phyloP scores from a whole-genome alignment of 129 eudicot species.

The Silybum marianum region DNA sequence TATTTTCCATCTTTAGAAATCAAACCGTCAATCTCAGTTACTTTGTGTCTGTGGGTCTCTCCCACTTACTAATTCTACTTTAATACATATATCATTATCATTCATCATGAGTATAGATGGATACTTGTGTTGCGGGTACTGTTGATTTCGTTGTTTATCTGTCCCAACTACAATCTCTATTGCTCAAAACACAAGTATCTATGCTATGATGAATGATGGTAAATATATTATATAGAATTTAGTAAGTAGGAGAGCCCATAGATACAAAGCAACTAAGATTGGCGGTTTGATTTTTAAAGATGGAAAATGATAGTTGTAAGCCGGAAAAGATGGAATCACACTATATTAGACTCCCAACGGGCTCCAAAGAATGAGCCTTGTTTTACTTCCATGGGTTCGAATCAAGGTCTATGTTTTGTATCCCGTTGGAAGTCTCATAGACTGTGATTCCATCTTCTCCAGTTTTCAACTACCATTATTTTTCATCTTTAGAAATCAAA shows the following conservation, averaged over 20 bases:
- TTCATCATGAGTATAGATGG: no score
- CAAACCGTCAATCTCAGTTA: background rate
- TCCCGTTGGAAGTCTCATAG: no score
- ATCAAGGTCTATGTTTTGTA: no score
- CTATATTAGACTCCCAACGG: background rate
- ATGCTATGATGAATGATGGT: no score
- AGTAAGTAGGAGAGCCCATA: background rate
- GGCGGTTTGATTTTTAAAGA: background rate
- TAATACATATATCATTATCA: no score
- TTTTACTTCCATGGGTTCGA: background rate
- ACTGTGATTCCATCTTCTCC: no score
- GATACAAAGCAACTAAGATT: background rate
- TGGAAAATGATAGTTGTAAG: background rate
- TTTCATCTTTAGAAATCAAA: background rate
- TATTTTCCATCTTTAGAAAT: background rate
- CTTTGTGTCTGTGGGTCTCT: background rate
- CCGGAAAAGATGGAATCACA: background rate
- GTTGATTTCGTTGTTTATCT: no score
- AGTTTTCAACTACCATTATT: background rate
- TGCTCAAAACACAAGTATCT: background rate
- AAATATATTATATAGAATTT: background rate
- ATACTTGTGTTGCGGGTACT: background rate
- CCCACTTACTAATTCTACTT: background rate
- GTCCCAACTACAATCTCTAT: no score
- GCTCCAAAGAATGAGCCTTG: background rate